These are phyloP conservation scores for Vitis hybrid DNA, from an alignment of 177 flowering plant species.

Conservation along the genomic window DNA sequence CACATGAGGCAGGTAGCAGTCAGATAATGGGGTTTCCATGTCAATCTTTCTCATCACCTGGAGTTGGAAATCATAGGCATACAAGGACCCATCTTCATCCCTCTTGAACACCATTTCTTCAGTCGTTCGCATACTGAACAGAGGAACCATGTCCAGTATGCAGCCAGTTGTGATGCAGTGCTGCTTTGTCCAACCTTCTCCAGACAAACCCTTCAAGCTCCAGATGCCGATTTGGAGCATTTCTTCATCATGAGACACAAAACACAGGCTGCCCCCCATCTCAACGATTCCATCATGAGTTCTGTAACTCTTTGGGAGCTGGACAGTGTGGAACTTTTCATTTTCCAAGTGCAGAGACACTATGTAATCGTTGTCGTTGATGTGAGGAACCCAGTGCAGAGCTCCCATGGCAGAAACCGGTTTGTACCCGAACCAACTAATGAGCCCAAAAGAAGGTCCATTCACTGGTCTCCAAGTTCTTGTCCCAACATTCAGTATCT, in stretches of 20 bases:
- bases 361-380: conserved; percentile 24
- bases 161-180: conserved; percentile 21
- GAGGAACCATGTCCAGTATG: conserved; percentile 30
- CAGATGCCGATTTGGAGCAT: conserved; percentile 30
- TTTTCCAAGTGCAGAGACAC: conserved; percentile 37
- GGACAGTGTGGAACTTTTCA: conserved; percentile 35
- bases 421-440: conserved; percentile 20
- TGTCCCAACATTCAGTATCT: conserved; percentile 30
- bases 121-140: conserved; percentile 17
- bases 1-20: conserved; percentile 31
- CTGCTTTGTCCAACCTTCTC: conserved; percentile 27
- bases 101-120: conserved; percentile 30
- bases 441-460: conserved; percentile 36
- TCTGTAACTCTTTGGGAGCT: conserved; percentile 28
- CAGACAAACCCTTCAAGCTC: conserved; percentile 31
- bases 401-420: conserved; percentile 43
- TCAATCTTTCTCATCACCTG: conserved; percentile 28
- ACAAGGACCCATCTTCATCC: conserved; percentile 18
- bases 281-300: conserved; percentile 32
- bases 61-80: conserved; percentile 27
- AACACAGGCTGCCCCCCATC: conserved; percentile 31
- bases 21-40: not conserved
- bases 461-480: conserved; percentile 40
- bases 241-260: conserved; percentile 24
- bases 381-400: conserved; percentile 46